Percentiles rank a stretch among this genome's conserved stretches.
These are phyloP conservation scores for Cryptococcus sp. DNA, from an alignment of 1,284 basidiomycete genomes.

Conservation along the genomic window DNA sequence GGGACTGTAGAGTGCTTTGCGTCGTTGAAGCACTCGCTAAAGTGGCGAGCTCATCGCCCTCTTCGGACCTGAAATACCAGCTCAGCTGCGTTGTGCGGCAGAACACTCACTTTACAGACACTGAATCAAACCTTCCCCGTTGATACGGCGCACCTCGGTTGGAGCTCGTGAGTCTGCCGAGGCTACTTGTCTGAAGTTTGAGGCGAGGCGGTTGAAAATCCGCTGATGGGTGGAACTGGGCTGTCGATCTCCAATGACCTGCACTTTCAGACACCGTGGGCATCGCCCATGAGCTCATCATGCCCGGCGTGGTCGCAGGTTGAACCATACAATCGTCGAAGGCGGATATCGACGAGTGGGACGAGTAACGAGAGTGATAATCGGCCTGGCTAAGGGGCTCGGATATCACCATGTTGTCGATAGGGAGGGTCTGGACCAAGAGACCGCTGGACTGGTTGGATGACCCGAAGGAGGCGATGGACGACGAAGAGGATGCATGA, in stretches of 20 bases:
- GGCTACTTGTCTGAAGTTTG: constrained; percentile 25
- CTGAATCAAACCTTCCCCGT: constrained; percentile 32
- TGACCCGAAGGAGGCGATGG: constrained; percentile 19
- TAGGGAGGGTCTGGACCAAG: constrained; percentile 4
- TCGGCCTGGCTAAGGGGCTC: background rate
- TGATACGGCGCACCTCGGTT: constrained; percentile 38
- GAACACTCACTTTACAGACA: constrained; percentile 32
- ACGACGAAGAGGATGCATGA: constrained; percentile 22
- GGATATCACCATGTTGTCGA: no score
- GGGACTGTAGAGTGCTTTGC: constrained; percentile 18
- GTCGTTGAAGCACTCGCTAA: constrained; percentile 28
- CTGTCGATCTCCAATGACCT: constrained; percentile 2
- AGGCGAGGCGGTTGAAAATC: constrained; percentile 16
- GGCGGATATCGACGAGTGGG: constrained; percentile 14
- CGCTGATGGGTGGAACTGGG: background rate
- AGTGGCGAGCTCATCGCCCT: constrained; percentile 32
- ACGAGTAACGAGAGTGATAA: constrained; percentile 19
- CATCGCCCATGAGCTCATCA: constrained; percentile 3
- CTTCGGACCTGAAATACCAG: constrained; percentile 30
- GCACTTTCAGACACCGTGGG: constrained; percentile 7
- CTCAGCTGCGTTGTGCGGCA: constrained; percentile 9
- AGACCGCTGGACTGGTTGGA: constrained; percentile 7
- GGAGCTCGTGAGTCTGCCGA: constrained; percentile 24
- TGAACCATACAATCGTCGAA: constrained; percentile 5
- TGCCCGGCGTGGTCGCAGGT: background rate